Evolutionary conservation across 148 eudicot species (phyloP).

Genomic region (Rheum nobile): DNA sequence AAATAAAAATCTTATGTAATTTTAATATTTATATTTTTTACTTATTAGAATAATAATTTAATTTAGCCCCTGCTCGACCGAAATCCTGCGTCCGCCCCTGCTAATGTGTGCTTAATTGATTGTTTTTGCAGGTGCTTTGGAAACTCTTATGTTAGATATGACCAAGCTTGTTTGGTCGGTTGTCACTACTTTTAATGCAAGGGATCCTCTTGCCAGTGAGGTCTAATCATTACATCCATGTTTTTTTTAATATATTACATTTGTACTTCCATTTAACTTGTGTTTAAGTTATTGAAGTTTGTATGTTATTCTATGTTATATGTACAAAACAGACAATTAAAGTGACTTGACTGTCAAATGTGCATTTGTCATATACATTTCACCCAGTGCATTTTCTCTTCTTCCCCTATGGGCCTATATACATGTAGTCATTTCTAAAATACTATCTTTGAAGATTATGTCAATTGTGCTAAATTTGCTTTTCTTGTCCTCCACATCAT

Average conservation of each 20-base stretch:
- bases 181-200: constrained; percentile 47
- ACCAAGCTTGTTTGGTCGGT: constrained; percentile 61
- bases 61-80: too few relatives aligned
- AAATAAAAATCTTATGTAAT: too few relatives aligned
- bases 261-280: background rate
- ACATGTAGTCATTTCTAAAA: background rate
- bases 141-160: constrained; percentile 73
- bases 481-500: background rate
- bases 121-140: constrained; percentile 54
- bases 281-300: background rate
- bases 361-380: background rate
- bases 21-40: too few relatives aligned
- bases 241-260: background rate
- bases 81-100: too few relatives aligned
- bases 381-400: background rate
- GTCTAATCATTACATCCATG: constrained; percentile 24
- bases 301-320: background rate
- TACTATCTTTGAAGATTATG: background rate
- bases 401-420: background rate
- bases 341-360: background rate
- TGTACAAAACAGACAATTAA: background rate
- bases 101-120: constrained; percentile 5
- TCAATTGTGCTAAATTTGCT: background rate
- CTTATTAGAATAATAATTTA: too few relatives aligned
- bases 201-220: constrained; percentile 97